Conservation (phyloP, 257 asterid genomes). For the Lavandula angustifolia region DNA sequence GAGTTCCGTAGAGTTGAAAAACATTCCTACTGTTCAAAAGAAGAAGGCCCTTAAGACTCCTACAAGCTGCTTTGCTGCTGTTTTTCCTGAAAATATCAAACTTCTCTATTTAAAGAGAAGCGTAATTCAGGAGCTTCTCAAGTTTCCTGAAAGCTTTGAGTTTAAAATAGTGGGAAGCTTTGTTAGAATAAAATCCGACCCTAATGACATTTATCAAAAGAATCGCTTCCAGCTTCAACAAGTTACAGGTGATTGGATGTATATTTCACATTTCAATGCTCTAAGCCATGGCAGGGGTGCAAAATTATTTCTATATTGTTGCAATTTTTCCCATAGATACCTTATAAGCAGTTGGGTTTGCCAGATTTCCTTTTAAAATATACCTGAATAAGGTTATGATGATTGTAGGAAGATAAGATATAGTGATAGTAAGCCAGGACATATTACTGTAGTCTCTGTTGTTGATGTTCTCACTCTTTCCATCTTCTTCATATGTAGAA, state of each 20-base stretch:
- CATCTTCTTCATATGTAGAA: conserved; percentile 13
- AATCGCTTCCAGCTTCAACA: conserved; percentile 74
- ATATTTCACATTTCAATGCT: conserved; percentile 15
- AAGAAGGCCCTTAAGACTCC: conserved; percentile 52
- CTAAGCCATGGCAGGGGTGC: conserved; percentile 18
- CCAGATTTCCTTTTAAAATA: background rate
- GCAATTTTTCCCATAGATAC: background rate
- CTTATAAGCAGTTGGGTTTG: conserved; percentile 8
- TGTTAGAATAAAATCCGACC: conserved; percentile 84
- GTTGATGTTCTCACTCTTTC: conserved; percentile 8
- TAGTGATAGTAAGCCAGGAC: conserved; percentile 9
- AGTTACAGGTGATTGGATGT: conserved; percentile 66
- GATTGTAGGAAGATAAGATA: conserved; percentile 4
- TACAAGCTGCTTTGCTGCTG: conserved; percentile 74
- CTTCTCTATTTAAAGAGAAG: conserved; percentile 67
- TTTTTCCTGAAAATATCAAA: conserved; percentile 70
- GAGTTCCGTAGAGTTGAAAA: conserved; percentile 32
- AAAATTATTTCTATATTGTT: background rate
- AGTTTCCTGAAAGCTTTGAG: conserved; percentile 57
- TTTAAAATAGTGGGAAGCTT: conserved; percentile 72
- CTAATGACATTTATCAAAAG: conserved; percentile 69
- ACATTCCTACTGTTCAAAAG: conserved; percentile 27
- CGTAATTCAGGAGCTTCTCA: conserved; percentile 66
- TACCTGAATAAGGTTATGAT: conserved; percentile 16
- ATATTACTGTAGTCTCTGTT: conserved; percentile 11